Base-by-base conservation (phyloP, 2,329 filamentous ascomycete species). In the Samsoniella hepiali region DNA sequence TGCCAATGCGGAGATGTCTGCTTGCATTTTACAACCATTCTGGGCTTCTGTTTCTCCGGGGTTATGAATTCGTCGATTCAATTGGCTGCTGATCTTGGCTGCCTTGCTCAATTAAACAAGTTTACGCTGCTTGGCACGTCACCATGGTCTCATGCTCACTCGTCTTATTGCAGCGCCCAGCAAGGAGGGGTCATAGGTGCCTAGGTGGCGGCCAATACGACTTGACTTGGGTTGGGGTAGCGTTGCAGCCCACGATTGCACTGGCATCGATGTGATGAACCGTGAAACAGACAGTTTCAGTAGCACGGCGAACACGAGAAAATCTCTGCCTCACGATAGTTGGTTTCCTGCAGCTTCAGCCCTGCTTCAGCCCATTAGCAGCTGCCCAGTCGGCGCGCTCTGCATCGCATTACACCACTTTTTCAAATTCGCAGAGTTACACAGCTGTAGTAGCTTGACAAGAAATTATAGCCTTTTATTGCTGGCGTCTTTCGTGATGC, bases 101-200 rank as follows among this genome's bases (percentile, higher is more conserved):
- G 9, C 22, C 2, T 29, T 65, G 55, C 63, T 64, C 42, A 59
- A 38, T 47, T 6, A 36, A 36, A 17, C 38, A 54, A 34, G 49
- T 11, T 53, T 44, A 29, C 17, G 58, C 38, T 36, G 34, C 17
- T n/a, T 27, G 22, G 49, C 36, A 50, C 57, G 27, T 50, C 47
- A 32, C 57, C 8, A 40, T 40, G 42, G 57, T 51, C 45, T 61
- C 29, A 45, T 45, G n/a, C 29, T 61, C 34, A 58, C 10, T 15
- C 4, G 15, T 17, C 29, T 10, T 11, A 27, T 57, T 45, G 29
- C n/a, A 54, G 10, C 49, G 27, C 42, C 55, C 15, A 17, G 27
- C 11, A 47, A 47, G 42, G 45, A 59, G 57, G 42, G 57, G 44
- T n/a, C n/a, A 27, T 49, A 3, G 45, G n/a, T 34, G 38, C 11